A percentile compares a stretch with the other conserved stretches of the same genome.
Conservation (phyloP, 1,284 basidiomycete species). For the Xerocomus alliaceus region DNA sequence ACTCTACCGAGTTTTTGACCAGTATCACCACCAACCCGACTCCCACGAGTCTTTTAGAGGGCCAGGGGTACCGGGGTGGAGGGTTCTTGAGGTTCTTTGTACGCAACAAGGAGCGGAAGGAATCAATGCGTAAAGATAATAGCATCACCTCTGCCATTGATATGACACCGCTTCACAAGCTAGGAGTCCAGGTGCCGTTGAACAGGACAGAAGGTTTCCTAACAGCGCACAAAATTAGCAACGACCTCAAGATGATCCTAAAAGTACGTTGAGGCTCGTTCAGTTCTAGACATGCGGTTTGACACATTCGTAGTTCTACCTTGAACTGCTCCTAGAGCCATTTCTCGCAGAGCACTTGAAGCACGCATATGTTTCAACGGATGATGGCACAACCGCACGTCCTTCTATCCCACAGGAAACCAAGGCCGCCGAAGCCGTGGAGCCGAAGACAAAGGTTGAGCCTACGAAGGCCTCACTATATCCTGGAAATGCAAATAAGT, state of each 20-base stretch:
- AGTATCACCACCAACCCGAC: background rate
- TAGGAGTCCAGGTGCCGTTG: conserved; percentile 36
- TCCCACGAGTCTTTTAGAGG: background rate
- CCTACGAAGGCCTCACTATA: conserved; percentile 57
- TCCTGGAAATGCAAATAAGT: conserved; percentile 57
- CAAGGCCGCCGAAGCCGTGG: background rate
- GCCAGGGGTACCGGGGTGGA: conserved; percentile 5
- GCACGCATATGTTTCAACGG: conserved; percentile 17
- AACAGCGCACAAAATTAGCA: conserved; percentile 28
- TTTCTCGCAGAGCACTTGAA: conserved; percentile 21
- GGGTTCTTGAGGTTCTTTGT: conserved; percentile 5
- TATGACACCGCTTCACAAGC: conserved; percentile 32
- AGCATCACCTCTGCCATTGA: conserved; percentile 25
- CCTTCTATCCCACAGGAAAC: background rate
- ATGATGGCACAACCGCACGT: background rate
- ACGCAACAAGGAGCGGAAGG: conserved; percentile 29
- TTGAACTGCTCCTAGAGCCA: conserved; percentile 29
- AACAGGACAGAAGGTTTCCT: conserved; percentile 29
- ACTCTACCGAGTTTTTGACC: conserved; percentile 18
- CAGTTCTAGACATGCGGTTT: background rate
- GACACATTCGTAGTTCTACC: conserved; percentile 29
- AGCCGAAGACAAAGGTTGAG: conserved; percentile 46
- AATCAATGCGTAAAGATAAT: conserved; percentile 20
- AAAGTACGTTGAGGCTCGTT: conserved; percentile 28
- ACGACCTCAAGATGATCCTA: conserved; percentile 36